phyloP scores from a whole-genome alignment of 371 early-diverging fungal genomes.

The Dentiscutata heterogama region DNA sequence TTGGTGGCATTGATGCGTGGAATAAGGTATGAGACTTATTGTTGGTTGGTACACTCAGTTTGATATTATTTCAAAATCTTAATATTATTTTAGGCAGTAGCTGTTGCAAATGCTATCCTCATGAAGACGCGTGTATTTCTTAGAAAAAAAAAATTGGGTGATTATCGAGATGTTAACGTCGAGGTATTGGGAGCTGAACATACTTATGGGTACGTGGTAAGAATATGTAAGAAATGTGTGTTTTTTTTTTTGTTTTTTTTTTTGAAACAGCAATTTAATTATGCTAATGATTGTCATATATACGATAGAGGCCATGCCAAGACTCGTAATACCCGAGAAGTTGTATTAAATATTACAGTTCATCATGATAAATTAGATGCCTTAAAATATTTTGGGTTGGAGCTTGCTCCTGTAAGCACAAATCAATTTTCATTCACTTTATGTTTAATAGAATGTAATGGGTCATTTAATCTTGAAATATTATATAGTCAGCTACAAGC shows the following conservation, averaged over 20 bases:
- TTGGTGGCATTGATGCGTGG: constrained; percentile 75
- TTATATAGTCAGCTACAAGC: constrained; percentile 69
- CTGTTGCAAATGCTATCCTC: constrained; percentile 73
- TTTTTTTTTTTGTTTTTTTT: constrained; percentile 22
- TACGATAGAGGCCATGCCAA: constrained; percentile 62
- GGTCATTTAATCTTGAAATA: not conserved
- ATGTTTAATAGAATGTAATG: not conserved
- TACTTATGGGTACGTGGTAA: constrained; percentile 67
- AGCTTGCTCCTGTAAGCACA: constrained; percentile 68
- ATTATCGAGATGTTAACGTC: constrained; percentile 65
- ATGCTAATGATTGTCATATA: not conserved
- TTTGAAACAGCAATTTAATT: too few relatives aligned
- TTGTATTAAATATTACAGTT: constrained; percentile 71
- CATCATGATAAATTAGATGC: constrained; percentile 68
- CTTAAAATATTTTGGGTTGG: constrained; percentile 69
- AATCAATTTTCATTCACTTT: not conserved
- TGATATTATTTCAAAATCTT: not conserved
- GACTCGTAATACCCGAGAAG: constrained; percentile 66
- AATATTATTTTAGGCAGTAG: constrained; percentile 56
- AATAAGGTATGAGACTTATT: constrained; percentile 58
- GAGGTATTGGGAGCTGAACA: constrained; percentile 78
- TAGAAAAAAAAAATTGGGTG: constrained; percentile 60
- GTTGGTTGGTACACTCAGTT: too few relatives aligned
- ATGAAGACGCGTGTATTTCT: constrained; percentile 63
- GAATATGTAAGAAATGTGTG: too few relatives aligned